Percentiles rank a stretch among this genome's conserved stretches.
Conservation (phyloP, 495 filamentous ascomycete genomes). For the Daldinia vernicosa region DNA sequence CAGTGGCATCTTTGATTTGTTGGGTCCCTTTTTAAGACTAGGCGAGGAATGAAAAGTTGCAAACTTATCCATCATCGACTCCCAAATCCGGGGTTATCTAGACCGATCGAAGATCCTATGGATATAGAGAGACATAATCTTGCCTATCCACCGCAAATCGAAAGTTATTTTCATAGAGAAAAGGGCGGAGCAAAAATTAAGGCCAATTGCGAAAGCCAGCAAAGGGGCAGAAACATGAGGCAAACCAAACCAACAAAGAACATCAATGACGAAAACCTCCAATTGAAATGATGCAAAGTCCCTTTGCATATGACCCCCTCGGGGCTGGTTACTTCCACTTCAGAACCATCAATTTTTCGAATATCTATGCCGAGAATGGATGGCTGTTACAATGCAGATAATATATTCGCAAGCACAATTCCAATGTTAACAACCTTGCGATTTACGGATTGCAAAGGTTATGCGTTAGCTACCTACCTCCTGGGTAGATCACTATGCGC, state of each 20-base stretch:
- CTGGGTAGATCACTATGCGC: conserved; percentile 18
- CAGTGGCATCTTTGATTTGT: conserved; percentile 5
- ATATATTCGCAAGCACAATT: neutral
- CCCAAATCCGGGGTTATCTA: conserved; percentile 30
- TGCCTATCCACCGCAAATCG: neutral
- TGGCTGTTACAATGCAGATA: neutral
- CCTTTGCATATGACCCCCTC: conserved; percentile 7
- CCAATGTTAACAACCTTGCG: neutral
- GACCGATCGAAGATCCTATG: neutral
- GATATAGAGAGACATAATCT: neutral
- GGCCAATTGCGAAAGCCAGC: neutral
- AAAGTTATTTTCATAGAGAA: neutral
- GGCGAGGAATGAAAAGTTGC: conserved; percentile 13
- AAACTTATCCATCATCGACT: conserved; percentile 9
- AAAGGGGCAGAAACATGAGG: neutral
- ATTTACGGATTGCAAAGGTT: neutral
- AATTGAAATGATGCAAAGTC: conserved; percentile 12
- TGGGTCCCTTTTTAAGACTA: neutral
- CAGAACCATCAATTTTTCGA: conserved; percentile 2
- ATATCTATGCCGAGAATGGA: neutral
- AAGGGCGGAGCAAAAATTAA: neutral
- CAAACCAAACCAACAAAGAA: conserved; percentile 2
- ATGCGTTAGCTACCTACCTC: neutral
- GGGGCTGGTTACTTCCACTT: neutral
- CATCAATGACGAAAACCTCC: conserved; percentile 10